These are phyloP conservation scores for Wallacemonas sp. DNA, from an alignment of 208 protist species.

Conservation along the genomic window DNA sequence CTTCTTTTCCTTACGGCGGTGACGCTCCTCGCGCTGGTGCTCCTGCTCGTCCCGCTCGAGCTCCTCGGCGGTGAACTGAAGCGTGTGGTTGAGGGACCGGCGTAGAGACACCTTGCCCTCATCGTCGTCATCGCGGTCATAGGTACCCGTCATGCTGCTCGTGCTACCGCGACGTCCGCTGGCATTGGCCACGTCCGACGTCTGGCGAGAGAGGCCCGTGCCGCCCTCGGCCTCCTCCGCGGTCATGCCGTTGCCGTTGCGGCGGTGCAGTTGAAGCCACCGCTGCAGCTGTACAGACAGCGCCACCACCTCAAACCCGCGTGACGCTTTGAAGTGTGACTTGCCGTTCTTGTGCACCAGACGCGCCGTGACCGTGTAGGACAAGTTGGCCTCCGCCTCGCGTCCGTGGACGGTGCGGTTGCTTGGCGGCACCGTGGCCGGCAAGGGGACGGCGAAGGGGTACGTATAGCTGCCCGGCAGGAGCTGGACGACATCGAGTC, in stretches of 20 bases:
- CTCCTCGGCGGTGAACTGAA: slow-evolving; percentile 12
- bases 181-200: slow-evolving; percentile 1
- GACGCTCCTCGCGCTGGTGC: slow-evolving; percentile 9
- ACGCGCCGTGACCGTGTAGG: slow-evolving; percentile 42
- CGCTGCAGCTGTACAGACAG: slow-evolving; percentile 59
- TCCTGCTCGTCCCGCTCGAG: background rate
- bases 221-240: slow-evolving; percentile 1
- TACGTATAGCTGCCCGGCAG: slow-evolving; percentile 68
- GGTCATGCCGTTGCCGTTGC: slow-evolving; percentile 4
- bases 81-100: background rate
- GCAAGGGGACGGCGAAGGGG: slow-evolving; percentile 58
- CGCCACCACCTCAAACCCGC: slow-evolving; percentile 32
- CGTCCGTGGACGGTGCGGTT: slow-evolving; percentile 23
- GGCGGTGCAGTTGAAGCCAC: slow-evolving; percentile 50
- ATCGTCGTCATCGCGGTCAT: slow-evolving; percentile 14
- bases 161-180: background rate
- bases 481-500: slow-evolving; percentile 26
- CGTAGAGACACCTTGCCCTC: slow-evolving; percentile 12
- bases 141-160: background rate
- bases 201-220: background rate
- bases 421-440: slow-evolving; percentile 51
- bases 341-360: slow-evolving; percentile 36
- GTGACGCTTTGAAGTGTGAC: slow-evolving; percentile 21
- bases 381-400: slow-evolving; percentile 33
- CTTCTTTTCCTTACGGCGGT: slow-evolving; percentile 15